These are phyloP conservation scores for Xylariaceae sp. DNA, from an alignment of 2,329 filamentous ascomycete genomes.

Conservation along the genomic window DNA sequence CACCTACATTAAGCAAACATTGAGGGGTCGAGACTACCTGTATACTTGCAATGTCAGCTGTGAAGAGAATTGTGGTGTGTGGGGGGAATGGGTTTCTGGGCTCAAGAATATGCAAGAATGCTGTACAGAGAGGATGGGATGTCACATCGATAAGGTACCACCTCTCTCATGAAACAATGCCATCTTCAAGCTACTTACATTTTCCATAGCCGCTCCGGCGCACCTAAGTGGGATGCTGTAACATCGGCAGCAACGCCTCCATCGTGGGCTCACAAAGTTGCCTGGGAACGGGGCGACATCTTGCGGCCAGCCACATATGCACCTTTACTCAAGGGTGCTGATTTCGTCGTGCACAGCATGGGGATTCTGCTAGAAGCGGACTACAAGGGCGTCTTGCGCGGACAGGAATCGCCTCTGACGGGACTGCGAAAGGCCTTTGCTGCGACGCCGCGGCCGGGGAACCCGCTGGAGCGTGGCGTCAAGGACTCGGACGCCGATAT, in stretches of 20 bases:
- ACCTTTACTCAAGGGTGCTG: conserved; percentile 66
- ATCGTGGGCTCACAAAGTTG: conserved; percentile 73
- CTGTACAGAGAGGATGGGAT: conserved; percentile 78
- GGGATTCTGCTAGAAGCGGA: conserved; percentile 95
- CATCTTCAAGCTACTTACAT: conserved; percentile 13
- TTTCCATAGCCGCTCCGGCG: conserved; percentile 70
- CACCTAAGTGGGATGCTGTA: conserved; percentile 77
- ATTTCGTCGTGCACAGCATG: conserved; percentile 90
- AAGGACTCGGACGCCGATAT: conserved; percentile 57
- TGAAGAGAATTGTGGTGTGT: conserved; percentile 82
- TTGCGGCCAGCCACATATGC: conserved; percentile 77
- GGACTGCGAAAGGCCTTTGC: conserved; percentile 78
- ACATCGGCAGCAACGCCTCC: conserved; percentile 67
- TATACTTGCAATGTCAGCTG: conserved; percentile 44
- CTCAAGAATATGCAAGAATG: conserved; percentile 83
- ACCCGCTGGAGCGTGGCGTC: conserved; percentile 59
- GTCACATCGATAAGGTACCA: conserved; percentile 84
- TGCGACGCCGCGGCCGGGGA: conserved; percentile 52
- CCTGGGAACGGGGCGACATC: conserved; percentile 85
- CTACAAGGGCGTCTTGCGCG: conserved; percentile 88
- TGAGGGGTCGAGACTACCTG: background rate
- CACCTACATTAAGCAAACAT: background rate
- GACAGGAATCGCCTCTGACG: conserved; percentile 72
- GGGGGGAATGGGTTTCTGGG: conserved; percentile 92
- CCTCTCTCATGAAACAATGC: background rate